These are phyloP conservation scores for Oryza officinalis DNA, from an alignment of 176 grass and related monocot species.

Conservation along the genomic window DNA sequence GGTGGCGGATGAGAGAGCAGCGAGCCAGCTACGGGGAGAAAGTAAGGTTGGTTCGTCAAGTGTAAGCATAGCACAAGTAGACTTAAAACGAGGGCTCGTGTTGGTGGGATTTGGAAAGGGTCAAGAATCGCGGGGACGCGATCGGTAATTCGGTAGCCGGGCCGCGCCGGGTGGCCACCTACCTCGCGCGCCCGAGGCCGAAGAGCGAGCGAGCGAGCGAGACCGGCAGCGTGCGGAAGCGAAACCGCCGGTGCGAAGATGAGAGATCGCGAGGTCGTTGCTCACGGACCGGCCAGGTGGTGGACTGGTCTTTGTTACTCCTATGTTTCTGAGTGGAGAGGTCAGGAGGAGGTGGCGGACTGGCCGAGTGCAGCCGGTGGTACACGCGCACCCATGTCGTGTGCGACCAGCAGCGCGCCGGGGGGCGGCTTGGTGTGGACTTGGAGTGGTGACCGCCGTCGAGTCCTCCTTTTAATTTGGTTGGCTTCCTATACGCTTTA, in stretches of 20 bases:
- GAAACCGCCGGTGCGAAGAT: background rate
- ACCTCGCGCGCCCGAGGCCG: background rate
- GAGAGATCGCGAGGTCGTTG: background rate
- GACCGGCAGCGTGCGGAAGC: background rate
- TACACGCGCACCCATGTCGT: background rate
- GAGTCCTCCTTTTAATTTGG: background rate
- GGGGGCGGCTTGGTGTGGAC: too few relatives aligned
- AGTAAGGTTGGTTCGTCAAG: background rate
- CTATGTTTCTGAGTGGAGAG: background rate
- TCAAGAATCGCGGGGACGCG: background rate
- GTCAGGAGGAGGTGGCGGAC: background rate
- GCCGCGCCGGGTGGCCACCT: conserved; percentile 1
- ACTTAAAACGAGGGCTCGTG: background rate
- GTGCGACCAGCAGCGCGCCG: background rate
- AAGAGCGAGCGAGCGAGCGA: background rate
- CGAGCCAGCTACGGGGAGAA: background rate
- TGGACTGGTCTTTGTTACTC: background rate
- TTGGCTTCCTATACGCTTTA: background rate
- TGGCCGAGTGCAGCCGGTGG: background rate
- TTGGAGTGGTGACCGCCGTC: background rate
- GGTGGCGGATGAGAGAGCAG: conserved; percentile 26
- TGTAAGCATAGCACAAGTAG: background rate
- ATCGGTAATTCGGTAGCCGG: background rate
- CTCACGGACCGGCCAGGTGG: background rate
- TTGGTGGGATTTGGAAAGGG: background rate